phyloP scores from a whole-genome alignment of 306 rosid species.

The Prunus mume region DNA sequence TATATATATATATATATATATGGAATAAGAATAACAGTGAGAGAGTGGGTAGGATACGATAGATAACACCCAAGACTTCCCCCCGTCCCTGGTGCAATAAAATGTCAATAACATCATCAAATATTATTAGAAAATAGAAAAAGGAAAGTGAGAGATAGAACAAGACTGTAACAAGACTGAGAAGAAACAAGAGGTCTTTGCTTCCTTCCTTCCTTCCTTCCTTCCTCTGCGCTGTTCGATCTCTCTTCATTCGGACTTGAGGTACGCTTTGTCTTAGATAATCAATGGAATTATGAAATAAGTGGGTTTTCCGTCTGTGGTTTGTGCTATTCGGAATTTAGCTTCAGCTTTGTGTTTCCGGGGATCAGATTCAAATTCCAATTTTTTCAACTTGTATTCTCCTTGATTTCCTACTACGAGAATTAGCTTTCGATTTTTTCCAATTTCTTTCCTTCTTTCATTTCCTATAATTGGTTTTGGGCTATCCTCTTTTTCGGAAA shows the following conservation, averaged over 20 bases:
- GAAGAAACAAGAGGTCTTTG: conserved; percentile 13
- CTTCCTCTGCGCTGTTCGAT: background rate
- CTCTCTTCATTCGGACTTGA: conserved; percentile 1
- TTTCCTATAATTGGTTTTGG: background rate
- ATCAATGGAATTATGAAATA: background rate
- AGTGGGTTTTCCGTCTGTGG: background rate
- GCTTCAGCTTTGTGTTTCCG: background rate
- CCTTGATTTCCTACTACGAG: background rate
- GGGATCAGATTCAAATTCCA: background rate
- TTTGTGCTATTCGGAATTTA: background rate
- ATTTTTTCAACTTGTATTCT: background rate
- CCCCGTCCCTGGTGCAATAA: background rate
- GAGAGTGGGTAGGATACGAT: background rate
- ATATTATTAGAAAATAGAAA: background rate
- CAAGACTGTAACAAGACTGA: background rate
- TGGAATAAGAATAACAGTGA: no score
- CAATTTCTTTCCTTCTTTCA: background rate
- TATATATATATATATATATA: no score
- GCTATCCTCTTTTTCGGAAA: background rate
- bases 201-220: background rate
- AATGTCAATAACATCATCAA: background rate
- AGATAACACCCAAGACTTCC: background rate
- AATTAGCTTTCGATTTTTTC: background rate
- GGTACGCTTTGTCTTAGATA: background rate
- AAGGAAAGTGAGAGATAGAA: background rate